These are phyloP conservation scores for Cicer cuneatum DNA, from an alignment of 306 rosid genomes.

Conservation along the genomic window DNA sequence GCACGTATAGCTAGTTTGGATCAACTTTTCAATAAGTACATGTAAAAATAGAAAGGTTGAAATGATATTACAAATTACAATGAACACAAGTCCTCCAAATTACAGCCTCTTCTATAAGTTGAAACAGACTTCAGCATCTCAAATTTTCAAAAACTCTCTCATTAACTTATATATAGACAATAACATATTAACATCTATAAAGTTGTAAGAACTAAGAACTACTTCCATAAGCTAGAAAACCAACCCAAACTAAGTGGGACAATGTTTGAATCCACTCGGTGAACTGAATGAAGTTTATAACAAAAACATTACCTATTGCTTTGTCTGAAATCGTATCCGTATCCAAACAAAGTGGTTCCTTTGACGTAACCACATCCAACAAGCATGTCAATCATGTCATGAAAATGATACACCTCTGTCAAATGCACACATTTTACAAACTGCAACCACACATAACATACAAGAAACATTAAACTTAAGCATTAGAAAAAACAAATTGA, in stretches of 20 bases:
- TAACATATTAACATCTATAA: background rate
- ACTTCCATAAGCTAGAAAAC: background rate
- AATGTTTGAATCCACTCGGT: slow-evolving; percentile 8
- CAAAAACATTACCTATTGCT: slow-evolving; percentile 69
- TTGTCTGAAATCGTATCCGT: slow-evolving; percentile 94
- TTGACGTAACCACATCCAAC: slow-evolving; percentile 79
- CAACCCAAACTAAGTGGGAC: background rate
- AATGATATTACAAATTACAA: background rate
- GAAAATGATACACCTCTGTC: slow-evolving; percentile 80
- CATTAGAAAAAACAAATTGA: background rate
- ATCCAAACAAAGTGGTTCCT: slow-evolving; percentile 95
- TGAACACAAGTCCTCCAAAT: background rate
- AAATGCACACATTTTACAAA: slow-evolving; percentile 71
- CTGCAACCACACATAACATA: slow-evolving; percentile 55
- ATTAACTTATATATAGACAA: background rate
- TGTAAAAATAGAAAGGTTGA: background rate
- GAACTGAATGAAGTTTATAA: slow-evolving; percentile 1
- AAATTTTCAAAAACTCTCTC: background rate
- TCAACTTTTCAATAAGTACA: background rate
- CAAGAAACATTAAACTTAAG: background rate
- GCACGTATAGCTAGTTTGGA: slow-evolving; percentile 9
- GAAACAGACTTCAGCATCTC: background rate
- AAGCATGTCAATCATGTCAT: slow-evolving; percentile 90
- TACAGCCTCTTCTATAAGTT: slow-evolving; percentile 1
- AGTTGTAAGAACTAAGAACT: background rate